Evolutionary conservation across 2,329 filamentous ascomycete species (phyloP), one percentile per base, ranked within the genome.

Genomic region (Xylariales sp.): DNA sequence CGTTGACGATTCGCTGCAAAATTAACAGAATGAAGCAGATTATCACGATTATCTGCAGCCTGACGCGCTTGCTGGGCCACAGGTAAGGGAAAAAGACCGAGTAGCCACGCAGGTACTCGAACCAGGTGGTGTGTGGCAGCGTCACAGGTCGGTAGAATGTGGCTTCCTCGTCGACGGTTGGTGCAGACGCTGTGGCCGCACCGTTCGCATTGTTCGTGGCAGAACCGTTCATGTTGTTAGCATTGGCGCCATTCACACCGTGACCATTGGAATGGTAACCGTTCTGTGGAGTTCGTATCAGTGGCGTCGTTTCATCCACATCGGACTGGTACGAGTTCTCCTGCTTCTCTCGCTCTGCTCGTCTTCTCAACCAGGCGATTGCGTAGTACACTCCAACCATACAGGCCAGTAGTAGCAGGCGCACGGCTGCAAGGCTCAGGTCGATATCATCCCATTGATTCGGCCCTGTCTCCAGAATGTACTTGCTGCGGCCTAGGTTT

Each of bases 21-120:
- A 93, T 62, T 39, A 97, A 80, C 33, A 98, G 74, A 24, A 79
- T 37, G 54, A 97, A 90, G 63, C 93, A 97, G 33, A 89, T 53
- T 15, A 94, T 59, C 15, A 96, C 88, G 38, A 90, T 75, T 17
- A 88, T 48, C 65, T 96, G 84, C 39, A 98, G 70, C 46, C 71
- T 75, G 5, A 56, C 29, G 25, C 88, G 82, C 55, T 91, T 91
- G 53, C 82, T 85, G 1, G 93, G 93, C 93, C 93, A 98, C 41
- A 97, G 78, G 57, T 97, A 98, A 0, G 90, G 91, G 59, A 97
- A 94, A 64, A 98, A 95, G 36, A 96, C 72, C 11, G 84, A 86
- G 61, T 97, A 98, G 31, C 91, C 89, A 46, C 84, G 82, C 43
- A 96, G 69, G 60, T 98, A 98, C 57, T 97, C 90, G 81, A 86